Base-by-base conservation (phyloP, 768 basidiomycete species). In the Russula lepida region DNA sequence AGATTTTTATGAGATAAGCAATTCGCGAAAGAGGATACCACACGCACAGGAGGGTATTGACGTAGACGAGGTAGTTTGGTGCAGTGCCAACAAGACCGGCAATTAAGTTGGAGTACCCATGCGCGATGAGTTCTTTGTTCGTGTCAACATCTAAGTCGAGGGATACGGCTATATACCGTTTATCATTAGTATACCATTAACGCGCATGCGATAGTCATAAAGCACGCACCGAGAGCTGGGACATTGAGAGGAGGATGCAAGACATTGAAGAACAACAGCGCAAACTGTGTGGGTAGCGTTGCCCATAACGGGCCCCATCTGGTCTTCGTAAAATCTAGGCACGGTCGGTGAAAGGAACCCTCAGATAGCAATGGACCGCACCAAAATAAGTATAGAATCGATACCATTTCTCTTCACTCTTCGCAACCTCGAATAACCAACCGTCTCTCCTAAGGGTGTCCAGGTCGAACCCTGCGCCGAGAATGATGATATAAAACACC, bases 221-320 rank as follows among this genome's bases (percentile, higher is more conserved):
- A 56, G 41, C 7, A 55, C 81, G 59, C 69, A 83, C 92, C 86
- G 13, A 98, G 76, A 7, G 93, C 90, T 7, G 95, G 95, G 9
- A 97, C 89, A 67, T 97, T 93, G 51, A 93, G 71, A 54, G 89
- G 89, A 43, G 92, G 86, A 69, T 93, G 89, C 47, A 94, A 69
- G 55, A 92, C 79, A 67, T 91, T 92, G 74, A 92, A 92, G 70
- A 92, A 92, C 37, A 92, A 63, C 84, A 99, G 71, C 4, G 95
- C 95, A 60, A 98, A 83, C 69, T 98, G 95, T 1, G 95, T 98
- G 4, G 95, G 95, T 69, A 99, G 74, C 0, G 92, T 95, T 1
- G 81, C 74, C 84, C 87, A 86, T 33, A 99, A 76, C 0, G 87
- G 83, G 4, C 69, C 73, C 74, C 84, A 91, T 21, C 75, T 76